phyloP scores from a whole-genome alignment of 805 yeast genomes.

The Candida ovalis region DNA sequence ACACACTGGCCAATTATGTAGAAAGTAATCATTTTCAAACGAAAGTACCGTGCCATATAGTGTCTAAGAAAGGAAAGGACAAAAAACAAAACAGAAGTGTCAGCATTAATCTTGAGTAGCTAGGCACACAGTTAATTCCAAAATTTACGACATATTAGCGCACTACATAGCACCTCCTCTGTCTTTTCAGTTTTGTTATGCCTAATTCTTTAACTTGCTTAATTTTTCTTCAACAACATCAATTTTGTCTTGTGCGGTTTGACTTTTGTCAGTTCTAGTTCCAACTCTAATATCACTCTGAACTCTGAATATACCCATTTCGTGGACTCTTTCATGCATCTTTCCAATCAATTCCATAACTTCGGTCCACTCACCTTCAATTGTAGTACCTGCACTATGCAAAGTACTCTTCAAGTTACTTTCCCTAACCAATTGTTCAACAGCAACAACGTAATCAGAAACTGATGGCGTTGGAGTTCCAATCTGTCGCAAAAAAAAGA shows the following conservation, averaged over 20 bases:
- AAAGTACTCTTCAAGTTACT: slow-evolving; percentile 64
- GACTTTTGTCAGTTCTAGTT: slow-evolving; percentile 72
- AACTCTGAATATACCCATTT: slow-evolving; percentile 68
- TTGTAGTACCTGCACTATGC: slow-evolving; percentile 90
- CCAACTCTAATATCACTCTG: slow-evolving; percentile 88
- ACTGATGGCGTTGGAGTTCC: slow-evolving; percentile 80
- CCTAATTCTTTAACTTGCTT: slow-evolving; percentile 12
- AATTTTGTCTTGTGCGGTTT: slow-evolving; percentile 69
- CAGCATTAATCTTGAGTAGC: too few relatives aligned
- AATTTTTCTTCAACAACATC: slow-evolving; percentile 57
- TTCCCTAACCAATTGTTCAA: slow-evolving; percentile 59
- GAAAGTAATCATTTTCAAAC: too few relatives aligned
- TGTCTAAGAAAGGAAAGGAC: too few relatives aligned
- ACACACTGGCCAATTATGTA: too few relatives aligned
- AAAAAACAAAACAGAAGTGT: too few relatives aligned
- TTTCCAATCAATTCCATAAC: slow-evolving; percentile 77
- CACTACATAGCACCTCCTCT: too few relatives aligned
- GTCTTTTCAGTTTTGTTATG: not conserved
- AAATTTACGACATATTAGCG: too few relatives aligned
- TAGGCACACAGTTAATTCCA: too few relatives aligned
- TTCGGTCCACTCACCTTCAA: slow-evolving; percentile 87
- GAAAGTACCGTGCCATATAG: too few relatives aligned
- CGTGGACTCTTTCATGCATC: slow-evolving; percentile 69
- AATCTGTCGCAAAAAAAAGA: slow-evolving; percentile 38
- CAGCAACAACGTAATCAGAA: slow-evolving; percentile 71